Conservation (phyloP, 139 green algal genomes). For the Choricystis sp. region DNA sequence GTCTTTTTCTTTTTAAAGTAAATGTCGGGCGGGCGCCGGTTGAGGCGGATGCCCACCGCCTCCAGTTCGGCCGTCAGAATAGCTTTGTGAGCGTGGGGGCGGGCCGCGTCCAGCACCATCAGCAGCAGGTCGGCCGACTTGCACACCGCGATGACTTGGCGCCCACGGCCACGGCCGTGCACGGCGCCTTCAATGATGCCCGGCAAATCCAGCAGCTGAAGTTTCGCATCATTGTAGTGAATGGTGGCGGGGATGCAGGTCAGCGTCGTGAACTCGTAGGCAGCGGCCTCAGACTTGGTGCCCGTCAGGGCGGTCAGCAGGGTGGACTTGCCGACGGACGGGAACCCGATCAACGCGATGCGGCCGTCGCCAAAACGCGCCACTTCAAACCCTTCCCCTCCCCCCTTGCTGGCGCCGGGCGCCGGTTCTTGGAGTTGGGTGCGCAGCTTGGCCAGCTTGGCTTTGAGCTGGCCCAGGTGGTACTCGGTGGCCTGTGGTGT, state of each 20-base stretch:
- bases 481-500: slow-evolving; percentile 71
- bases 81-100: slow-evolving; percentile 73
- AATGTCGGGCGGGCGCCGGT: slow-evolving; percentile 68
- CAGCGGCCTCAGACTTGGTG: slow-evolving; percentile 68
- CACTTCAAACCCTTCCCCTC: slow-evolving; percentile 92
- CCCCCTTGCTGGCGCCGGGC: slow-evolving; percentile 13
- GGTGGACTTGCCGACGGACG: slow-evolving; percentile 96
- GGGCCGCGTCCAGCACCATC: slow-evolving; percentile 98
- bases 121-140: slow-evolving; percentile 94
- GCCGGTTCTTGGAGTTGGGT: slow-evolving; percentile 83
- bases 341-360: slow-evolving; percentile 89
- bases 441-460: slow-evolving; percentile 88
- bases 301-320: slow-evolving; percentile 84
- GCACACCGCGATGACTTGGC: slow-evolving; percentile 93
- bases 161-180: slow-evolving; percentile 81
- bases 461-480: slow-evolving; percentile 92
- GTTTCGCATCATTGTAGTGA: slow-evolving; percentile 99
- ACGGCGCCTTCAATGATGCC: slow-evolving; percentile 97
- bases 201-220: slow-evolving; percentile 96
- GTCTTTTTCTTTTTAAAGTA: slow-evolving; percentile 95
- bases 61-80: slow-evolving; percentile 95
- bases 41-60: slow-evolving; percentile 79
- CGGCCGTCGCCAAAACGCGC: slow-evolving; percentile 90
- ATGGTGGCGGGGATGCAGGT: slow-evolving; percentile 91
- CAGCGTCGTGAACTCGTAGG: slow-evolving; percentile 98